Evolutionary conservation across 441 rosid species (phyloP), one percentile per base, ranked within the genome.

Genomic region (Syzygium syzygioides): DNA sequence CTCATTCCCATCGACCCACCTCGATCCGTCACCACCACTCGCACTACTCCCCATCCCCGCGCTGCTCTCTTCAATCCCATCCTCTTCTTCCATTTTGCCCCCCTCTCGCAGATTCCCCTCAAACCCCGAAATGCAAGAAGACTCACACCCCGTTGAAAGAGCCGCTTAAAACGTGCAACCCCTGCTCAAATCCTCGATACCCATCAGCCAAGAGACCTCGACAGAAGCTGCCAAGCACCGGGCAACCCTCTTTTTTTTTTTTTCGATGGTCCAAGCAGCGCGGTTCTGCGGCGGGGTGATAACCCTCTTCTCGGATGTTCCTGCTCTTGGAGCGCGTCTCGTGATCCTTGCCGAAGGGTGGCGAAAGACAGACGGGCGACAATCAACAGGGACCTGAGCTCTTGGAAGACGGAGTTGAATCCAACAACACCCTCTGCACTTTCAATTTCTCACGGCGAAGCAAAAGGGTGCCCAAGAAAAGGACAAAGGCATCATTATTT

Each of bases 1-100:
- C 83, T 98, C 99, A 86, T 95, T 95, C 32, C 98, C 99, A 90
- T 97, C 98, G 53, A 98, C 99, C 99, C 99, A 96, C 91, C 96
- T 92, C 37, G 93, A 89, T 91, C 94, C 98, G 37, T 95, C 94
- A 53, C 96, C 95, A 28, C 93, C 88, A 28, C 93, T 89, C 34
- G 93, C 91, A 32, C 68, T 89, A 52, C 92, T 91, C 45, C 86
- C 86, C 89, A 93, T 89, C 83, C 95, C 91, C 59, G 86, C 89
- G 30, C 95, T 94, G 71, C 53, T 85, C 93, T 96, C 99, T 92
- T 94, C 97, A 88, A 98, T 97, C 91, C 93, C 85, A 89, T 97
- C 96, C 87, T 90, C 98, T 57, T 88, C 96, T 55, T 91, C 95
- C 98, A 95, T 96, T 59, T 91, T 41, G 45, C 45, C 1, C 41